These are phyloP conservation scores for Plantago rigida DNA, from an alignment of 305 asterid genomes.

Conservation along the genomic window DNA sequence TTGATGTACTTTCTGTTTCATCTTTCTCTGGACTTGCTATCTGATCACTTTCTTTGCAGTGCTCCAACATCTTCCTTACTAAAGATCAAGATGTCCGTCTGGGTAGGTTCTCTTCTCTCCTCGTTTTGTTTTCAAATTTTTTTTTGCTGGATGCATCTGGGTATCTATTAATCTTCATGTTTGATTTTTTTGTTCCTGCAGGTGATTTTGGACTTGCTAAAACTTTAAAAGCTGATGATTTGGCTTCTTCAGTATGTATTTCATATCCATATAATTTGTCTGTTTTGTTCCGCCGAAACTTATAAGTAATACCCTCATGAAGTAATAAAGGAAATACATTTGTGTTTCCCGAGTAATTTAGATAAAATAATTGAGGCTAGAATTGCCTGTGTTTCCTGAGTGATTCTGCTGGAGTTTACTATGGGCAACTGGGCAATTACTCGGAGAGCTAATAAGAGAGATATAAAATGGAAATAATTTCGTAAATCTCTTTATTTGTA, in stretches of 20 bases:
- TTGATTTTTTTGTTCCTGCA: conserved; percentile 27
- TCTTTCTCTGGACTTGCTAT: conserved; percentile 26
- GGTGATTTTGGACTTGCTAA: conserved; percentile 99
- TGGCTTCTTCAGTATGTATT: conserved; percentile 91
- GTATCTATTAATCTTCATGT: conserved; percentile 17
- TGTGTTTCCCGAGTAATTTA: conserved; percentile 13
- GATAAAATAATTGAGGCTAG: conserved; percentile 1
- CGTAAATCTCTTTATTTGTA: too few species aligned
- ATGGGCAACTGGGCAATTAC: too few species aligned
- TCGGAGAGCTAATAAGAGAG: too few species aligned
- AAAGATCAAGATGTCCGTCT: conserved; percentile 89
- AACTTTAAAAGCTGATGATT: conserved; percentile 90
- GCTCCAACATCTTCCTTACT: conserved; percentile 93
- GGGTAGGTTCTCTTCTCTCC: conserved; percentile 40
- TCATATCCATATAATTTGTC: conserved; percentile 19
- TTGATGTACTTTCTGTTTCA: conserved; percentile 13
- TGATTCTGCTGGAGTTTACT: too few species aligned
- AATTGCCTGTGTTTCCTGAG: neutral
- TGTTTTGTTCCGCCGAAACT: conserved; percentile 3
- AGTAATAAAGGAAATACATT: neutral
- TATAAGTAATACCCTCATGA: conserved; percentile 3
- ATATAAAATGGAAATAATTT: too few species aligned
- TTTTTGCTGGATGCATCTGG: conserved; percentile 16
- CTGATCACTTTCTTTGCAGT: conserved; percentile 42
- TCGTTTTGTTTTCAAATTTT: conserved; percentile 23